A percentile compares a stretch with the other conserved stretches of the same genome.
Conservation (phyloP, 768 basidiomycete genomes). For the Phanerochaete sordida region DNA sequence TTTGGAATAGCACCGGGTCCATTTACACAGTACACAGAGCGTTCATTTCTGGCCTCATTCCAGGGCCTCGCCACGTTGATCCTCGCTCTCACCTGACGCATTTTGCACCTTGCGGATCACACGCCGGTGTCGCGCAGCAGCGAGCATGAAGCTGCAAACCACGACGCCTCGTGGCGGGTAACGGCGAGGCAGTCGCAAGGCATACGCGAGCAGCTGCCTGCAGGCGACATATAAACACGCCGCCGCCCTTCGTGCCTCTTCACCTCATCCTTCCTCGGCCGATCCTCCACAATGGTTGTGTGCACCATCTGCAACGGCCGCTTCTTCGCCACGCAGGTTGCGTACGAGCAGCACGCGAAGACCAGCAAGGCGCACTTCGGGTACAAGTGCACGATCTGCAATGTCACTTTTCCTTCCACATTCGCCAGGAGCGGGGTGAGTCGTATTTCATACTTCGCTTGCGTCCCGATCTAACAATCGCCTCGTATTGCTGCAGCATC, state of each 20-base stretch:
- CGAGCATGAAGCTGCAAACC: not conserved
- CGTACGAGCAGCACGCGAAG: conserved; percentile 8
- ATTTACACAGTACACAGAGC: no score
- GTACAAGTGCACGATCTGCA: conserved; percentile 11
- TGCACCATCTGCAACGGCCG: conserved; percentile 10
- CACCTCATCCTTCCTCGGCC: not conserved
- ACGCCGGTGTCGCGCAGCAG: not conserved
- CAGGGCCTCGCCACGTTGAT: not conserved
- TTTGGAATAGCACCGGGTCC: no score
- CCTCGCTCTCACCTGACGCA: not conserved
- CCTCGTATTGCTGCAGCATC: conserved; percentile 1
- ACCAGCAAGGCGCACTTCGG: not conserved
- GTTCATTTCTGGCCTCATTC: not conserved
- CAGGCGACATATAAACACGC: not conserved
- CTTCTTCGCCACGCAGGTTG: conserved; percentile 1
- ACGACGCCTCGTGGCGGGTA: not conserved
- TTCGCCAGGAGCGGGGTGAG: conserved; percentile 11
- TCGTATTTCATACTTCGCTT: not conserved
- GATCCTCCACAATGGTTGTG: not conserved
- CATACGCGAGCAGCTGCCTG: not conserved
- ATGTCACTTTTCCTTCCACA: conserved; percentile 5
- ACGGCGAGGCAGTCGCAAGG: conserved; percentile 2
- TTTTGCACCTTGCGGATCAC: not conserved
- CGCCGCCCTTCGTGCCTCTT: not conserved
- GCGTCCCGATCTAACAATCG: not conserved